Conservation (phyloP, 129 eudicot genomes). For the Artemisia tridentata region DNA sequence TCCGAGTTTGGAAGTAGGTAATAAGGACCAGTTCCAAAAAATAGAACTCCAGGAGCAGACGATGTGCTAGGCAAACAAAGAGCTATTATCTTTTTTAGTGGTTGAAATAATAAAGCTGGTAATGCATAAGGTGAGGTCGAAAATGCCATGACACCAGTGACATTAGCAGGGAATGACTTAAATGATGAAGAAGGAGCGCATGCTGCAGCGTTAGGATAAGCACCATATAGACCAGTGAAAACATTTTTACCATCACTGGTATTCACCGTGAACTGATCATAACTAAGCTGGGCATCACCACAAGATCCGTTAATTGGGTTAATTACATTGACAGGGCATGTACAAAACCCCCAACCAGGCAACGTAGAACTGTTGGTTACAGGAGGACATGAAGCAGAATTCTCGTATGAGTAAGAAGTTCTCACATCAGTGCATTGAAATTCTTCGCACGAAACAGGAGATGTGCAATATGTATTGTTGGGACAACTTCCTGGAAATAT, state of each 20-base stretch:
- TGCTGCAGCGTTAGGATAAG: slow-evolving; percentile 29
- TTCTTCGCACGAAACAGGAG: slow-evolving; percentile 14
- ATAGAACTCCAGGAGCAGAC: slow-evolving; percentile 35
- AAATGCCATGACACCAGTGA: slow-evolving; percentile 46
- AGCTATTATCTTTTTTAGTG: slow-evolving; percentile 28
- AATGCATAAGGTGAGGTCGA: slow-evolving; percentile 37
- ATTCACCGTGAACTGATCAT: slow-evolving; percentile 19
- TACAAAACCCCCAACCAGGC: slow-evolving; percentile 21
- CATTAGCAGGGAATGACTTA: slow-evolving; percentile 33
- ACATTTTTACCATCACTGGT: slow-evolving; percentile 36
- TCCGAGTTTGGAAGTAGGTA: slow-evolving; percentile 34
- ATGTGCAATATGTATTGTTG: slow-evolving; percentile 3
- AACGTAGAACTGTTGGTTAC: slow-evolving; percentile 6
- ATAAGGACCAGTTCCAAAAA: slow-evolving; percentile 48
- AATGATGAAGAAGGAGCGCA: slow-evolving; percentile 39
- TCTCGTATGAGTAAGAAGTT: slow-evolving; percentile 4
- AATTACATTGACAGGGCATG: slow-evolving; percentile 34
- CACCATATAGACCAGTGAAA: slow-evolving; percentile 12
- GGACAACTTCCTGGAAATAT: slow-evolving; percentile 8
- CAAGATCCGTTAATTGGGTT: slow-evolving; percentile 43
- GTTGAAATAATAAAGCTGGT: slow-evolving; percentile 31
- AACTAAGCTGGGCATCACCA: slow-evolving; percentile 27
- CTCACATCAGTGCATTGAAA: slow-evolving; percentile 14
- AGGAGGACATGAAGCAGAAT: slow-evolving; percentile 27
- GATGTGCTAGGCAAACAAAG: slow-evolving; percentile 44